Evolutionary conservation across 2,329 filamentous ascomycete species (phyloP).

Genomic region (Dendrostoma leiphaemia): DNA sequence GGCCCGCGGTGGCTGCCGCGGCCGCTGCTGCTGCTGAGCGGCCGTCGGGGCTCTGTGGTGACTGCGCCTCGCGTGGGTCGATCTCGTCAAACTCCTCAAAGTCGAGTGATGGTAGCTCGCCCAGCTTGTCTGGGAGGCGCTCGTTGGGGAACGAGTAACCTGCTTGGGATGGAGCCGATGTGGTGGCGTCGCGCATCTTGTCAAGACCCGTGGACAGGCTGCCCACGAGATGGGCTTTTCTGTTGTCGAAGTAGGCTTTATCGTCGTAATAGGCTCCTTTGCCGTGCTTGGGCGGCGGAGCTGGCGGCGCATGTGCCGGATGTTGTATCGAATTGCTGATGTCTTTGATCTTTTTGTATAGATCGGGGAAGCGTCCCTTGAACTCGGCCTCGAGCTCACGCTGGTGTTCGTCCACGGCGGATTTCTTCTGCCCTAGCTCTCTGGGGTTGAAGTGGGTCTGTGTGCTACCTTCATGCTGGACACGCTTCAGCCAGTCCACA

Average conservation of each 20-base stretch:
- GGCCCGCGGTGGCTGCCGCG: too few relatives aligned
- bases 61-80: constrained; percentile 41
- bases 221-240: constrained; percentile 29
- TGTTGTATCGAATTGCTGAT: constrained; percentile 23
- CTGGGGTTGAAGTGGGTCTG: constrained; percentile 36
- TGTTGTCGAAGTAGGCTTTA: constrained; percentile 20
- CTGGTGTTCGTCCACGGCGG: constrained; percentile 43
- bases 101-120: constrained; percentile 9
- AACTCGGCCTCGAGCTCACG: constrained; percentile 49
- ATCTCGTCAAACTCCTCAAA: constrained; percentile 36
- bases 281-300: constrained; percentile 10
- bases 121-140: constrained; percentile 17
- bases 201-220: constrained; percentile 30
- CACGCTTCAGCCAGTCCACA: constrained; percentile 40
- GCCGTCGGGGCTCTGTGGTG: constrained; percentile 43
- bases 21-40: constrained; percentile 8
- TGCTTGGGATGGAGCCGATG: background rate
- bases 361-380: constrained; percentile 39
- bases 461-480: constrained; percentile 42
- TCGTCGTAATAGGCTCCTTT: constrained; percentile 14
- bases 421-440: constrained; percentile 38
- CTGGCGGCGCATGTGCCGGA: constrained; percentile 6
- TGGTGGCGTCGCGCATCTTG: constrained; percentile 29
- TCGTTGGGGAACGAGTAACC: constrained; percentile 14
- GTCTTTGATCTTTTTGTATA: constrained; percentile 44